These are phyloP conservation scores for Mastigamoeba balamuthi DNA, from an alignment of 78 protist species.

Conservation along the genomic window DNA sequence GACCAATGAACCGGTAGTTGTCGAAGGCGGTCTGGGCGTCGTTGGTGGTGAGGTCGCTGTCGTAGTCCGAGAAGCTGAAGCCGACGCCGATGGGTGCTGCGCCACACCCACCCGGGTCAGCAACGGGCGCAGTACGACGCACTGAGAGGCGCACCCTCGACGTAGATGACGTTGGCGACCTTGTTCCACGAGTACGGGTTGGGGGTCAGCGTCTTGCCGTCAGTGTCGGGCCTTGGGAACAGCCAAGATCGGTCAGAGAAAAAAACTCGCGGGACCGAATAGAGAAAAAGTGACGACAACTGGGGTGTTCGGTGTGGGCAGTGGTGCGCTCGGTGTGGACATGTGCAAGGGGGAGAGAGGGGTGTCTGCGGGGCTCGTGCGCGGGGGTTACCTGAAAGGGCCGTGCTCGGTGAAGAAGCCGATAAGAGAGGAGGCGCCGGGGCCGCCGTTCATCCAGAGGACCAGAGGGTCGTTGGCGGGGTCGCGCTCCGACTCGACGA, in stretches of 20 bases:
- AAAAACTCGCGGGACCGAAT: too few relatives aligned
- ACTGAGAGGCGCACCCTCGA: too few relatives aligned
- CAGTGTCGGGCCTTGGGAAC: too few relatives aligned
- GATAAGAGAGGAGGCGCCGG: not conserved
- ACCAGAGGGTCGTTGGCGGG: slow-evolving; percentile 59
- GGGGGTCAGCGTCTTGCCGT: not conserved
- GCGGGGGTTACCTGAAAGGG: not conserved
- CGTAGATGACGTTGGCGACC: slow-evolving; percentile 27
- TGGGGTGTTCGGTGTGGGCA: too few relatives aligned
- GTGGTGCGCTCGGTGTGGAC: too few relatives aligned
- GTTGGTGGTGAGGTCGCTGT: not conserved
- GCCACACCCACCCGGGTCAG: too few relatives aligned
- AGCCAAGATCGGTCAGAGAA: too few relatives aligned
- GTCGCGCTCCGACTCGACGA: slow-evolving; percentile 24
- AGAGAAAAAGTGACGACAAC: too few relatives aligned
- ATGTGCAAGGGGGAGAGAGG: not conserved
- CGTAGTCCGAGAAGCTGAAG: not conserved
- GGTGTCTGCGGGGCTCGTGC: too few relatives aligned
- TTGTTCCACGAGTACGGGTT: slow-evolving; percentile 25
- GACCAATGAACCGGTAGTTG: not conserved
- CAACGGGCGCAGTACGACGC: too few relatives aligned
- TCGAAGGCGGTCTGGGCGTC: slow-evolving; percentile 19
- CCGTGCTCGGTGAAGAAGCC: not conserved
- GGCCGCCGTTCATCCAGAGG: slow-evolving; percentile 73
- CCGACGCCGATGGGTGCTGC: too few relatives aligned